Evolutionary conservation across 371 early-diverging fungal species (phyloP), one percentile per base, ranked within the genome.

Genomic region (Apophysomyces sp.): DNA sequence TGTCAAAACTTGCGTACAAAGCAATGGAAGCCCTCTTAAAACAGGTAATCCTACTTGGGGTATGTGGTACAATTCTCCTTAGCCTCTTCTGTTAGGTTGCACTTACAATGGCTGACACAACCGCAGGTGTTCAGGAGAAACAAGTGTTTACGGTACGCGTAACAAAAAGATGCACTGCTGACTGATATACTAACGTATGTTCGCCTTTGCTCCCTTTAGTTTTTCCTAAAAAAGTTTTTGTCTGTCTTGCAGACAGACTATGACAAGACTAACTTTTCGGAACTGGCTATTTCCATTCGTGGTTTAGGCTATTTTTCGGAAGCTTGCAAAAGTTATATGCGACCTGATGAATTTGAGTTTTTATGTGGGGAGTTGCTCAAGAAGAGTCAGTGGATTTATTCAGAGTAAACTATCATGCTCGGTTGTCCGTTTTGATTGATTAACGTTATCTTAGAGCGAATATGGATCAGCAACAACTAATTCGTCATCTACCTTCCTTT

Each of bases 281-380:
- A 62, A 16, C 51, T 77, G 1, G 88, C 92, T 2, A 73, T 86
- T 2, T 86, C 89, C 4, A 84, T 93, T 39, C 78, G 88, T 52
- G 87, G 89, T 9, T 80, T 89, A 32, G 93, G 93, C 0, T 83
- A 87, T 57, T 86, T 93, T 60, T 82, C 90, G 0, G 76, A 76
- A n/a, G 83, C 85, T 0, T 87, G 81, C 67, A 80, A 78, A 41
- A 71, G 68, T 11, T 77, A 78, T 13, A 58, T 82, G 59, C 57
- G 69, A 0, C 60, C 60, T 16, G 74, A 76, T 6, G 82, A 86
- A 37, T 67, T 86, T 16, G 66, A 74, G 11, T 55, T 62, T 2
- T 54, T 91, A 8, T 69, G 81, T 3, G 69, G 76, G 1, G 66
- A 77, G 9, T 72, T 92, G 3, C 68, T 88, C 27, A 72, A 75